phyloP scores from a whole-genome alignment of 139 green algal genomes.

The Desmodesmus armatus region DNA sequence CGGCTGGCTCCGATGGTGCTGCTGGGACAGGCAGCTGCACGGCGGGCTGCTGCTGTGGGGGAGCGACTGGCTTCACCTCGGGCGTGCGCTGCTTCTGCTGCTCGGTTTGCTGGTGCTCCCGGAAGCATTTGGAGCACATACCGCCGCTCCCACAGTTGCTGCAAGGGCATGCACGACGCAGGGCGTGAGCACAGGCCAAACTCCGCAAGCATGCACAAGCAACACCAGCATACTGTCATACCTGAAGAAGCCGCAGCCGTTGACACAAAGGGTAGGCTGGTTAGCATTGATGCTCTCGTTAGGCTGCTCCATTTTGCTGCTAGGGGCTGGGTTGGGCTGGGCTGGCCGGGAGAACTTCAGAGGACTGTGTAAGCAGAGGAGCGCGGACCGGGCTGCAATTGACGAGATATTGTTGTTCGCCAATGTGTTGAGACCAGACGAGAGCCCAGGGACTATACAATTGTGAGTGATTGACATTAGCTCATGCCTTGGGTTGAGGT shows the following conservation, averaged over 20 bases:
- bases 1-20: not conserved
- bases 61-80: not conserved
- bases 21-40: slow-evolving; percentile 11
- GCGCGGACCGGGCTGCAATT: no score
- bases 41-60: not conserved
- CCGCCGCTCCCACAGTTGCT: slow-evolving; percentile 16
- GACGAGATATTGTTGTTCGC: no score
- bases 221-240: slow-evolving; percentile 67
- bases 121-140: slow-evolving; percentile 80
- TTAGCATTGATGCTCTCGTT: no score
- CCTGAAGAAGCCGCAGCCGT: slow-evolving; percentile 82
- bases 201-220: not conserved
- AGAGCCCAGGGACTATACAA: no score
- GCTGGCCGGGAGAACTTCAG: no score
- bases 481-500: no score
- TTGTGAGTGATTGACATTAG: no score
- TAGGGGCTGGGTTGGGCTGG: no score
- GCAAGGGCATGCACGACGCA: not conserved
- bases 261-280: slow-evolving; percentile 65
- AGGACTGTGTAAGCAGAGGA: no score
- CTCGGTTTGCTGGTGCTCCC: slow-evolving; percentile 52
- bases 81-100: slow-evolving; percentile 33
- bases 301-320: no score
- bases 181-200: not conserved
- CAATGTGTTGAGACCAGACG: no score